phyloP scores from a whole-genome alignment of 2,329 filamentous ascomycete species.

The Ophiostoma quercus region DNA sequence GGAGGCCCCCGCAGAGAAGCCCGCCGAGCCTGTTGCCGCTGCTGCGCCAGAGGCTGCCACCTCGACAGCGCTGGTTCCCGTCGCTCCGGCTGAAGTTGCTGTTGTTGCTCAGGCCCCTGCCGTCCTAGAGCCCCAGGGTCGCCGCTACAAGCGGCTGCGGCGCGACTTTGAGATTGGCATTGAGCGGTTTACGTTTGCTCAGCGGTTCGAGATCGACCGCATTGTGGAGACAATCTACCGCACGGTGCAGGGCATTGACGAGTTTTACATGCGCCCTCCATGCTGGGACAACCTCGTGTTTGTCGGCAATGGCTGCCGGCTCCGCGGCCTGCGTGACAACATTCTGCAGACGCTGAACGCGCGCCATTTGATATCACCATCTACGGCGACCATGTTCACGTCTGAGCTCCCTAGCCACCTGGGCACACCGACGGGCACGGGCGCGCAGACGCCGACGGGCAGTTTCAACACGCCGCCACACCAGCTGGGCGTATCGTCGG shows the following conservation, averaged over 20 bases:
- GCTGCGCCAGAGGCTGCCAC: slow-evolving; percentile 16
- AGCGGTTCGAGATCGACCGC: slow-evolving; percentile 69
- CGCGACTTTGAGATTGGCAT: slow-evolving; percentile 70
- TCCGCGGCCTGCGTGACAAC: slow-evolving; percentile 79
- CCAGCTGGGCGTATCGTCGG: slow-evolving; percentile 49
- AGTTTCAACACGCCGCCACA: slow-evolving; percentile 51
- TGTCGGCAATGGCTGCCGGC: slow-evolving; percentile 75
- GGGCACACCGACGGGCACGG: slow-evolving; percentile 83
- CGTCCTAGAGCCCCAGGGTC: slow-evolving; percentile 25
- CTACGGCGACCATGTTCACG: slow-evolving; percentile 91
- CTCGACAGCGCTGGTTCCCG: slow-evolving; percentile 18
- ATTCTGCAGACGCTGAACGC: slow-evolving; percentile 72
- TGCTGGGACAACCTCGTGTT: slow-evolving; percentile 92
- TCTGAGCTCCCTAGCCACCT: slow-evolving; percentile 93
- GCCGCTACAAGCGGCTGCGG: slow-evolving; percentile 39
- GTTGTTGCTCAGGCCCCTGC: slow-evolving; percentile 20
- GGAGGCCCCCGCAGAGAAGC: not conserved
- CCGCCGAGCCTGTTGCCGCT: slow-evolving; percentile 13
- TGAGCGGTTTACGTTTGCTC: slow-evolving; percentile 66
- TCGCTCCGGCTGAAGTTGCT: slow-evolving; percentile 15
- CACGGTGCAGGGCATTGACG: slow-evolving; percentile 74
- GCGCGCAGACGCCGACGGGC: slow-evolving; percentile 79
- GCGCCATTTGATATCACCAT: slow-evolving; percentile 86
- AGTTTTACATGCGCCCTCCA: slow-evolving; percentile 74
- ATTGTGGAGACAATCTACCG: slow-evolving; percentile 81